Percentiles rank a stretch among this genome's conserved stretches.
Conservation (phyloP, 2,329 filamentous ascomycete species). For the Rhynchosporium graminicola region DNA sequence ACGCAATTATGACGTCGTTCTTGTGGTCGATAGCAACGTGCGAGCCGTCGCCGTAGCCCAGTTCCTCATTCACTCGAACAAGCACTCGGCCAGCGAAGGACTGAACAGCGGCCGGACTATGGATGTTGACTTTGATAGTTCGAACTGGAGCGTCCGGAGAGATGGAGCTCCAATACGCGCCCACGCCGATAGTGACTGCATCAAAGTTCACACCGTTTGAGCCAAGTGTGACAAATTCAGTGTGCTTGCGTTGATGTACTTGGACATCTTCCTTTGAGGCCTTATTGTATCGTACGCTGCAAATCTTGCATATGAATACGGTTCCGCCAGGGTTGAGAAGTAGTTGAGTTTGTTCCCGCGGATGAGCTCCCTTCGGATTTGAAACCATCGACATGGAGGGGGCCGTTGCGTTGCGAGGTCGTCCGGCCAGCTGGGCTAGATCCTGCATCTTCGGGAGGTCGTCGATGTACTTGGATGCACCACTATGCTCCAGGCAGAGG, state of each 20-base stretch:
- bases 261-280: constrained; percentile 19
- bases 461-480: neutral
- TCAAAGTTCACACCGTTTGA: neutral
- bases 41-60: neutral
- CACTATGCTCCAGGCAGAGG: neutral
- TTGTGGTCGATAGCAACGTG: too few relatives aligned
- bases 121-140: neutral
- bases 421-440: neutral
- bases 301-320: too few relatives aligned
- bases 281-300: constrained; percentile 13
- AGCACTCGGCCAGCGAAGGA: neutral
- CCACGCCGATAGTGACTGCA: neutral
- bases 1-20: constrained; percentile 13
- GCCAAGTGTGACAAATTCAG: neutral
- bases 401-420: too few relatives aligned
- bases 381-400: too few relatives aligned
- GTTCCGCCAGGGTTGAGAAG: too few relatives aligned
- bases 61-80: constrained; percentile 11
- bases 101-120: neutral
- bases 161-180: too few relatives aligned
- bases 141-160: neutral
- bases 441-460: neutral
- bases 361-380: too few relatives aligned
- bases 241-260: constrained; percentile 21
- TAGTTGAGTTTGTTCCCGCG: too few relatives aligned